These are phyloP conservation scores for Clonostachys solani DNA, from an alignment of 2,329 filamentous ascomycete species.

Conservation along the genomic window DNA sequence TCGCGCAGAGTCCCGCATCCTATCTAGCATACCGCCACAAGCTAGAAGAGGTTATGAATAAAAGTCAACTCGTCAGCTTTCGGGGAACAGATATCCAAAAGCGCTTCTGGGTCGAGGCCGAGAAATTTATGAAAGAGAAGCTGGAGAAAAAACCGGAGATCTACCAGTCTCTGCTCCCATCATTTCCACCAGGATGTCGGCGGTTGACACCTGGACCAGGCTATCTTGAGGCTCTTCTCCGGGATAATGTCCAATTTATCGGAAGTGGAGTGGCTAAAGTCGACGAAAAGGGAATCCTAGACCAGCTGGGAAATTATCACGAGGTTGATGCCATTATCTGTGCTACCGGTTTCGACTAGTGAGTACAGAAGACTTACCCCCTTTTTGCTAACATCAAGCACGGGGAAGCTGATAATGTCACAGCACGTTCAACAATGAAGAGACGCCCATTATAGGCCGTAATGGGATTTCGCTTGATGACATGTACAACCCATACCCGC, in stretches of 20 bases:
- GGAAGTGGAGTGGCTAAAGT: slow-evolving; percentile 37
- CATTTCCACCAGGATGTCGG: slow-evolving; percentile 33
- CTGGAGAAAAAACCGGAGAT: slow-evolving; percentile 35
- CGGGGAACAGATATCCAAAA: neutral
- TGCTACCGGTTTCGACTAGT: slow-evolving; percentile 49
- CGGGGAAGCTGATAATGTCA: slow-evolving; percentile 14
- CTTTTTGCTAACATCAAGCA: slow-evolving; percentile 33
- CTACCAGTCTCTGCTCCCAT: slow-evolving; percentile 12
- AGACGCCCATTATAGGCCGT: slow-evolving; percentile 34
- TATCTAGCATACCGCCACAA: neutral
- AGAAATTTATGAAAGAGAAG: neutral
- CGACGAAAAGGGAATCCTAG: slow-evolving; percentile 42
- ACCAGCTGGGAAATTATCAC: slow-evolving; percentile 37
- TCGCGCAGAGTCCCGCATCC: neutral
- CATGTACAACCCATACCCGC: slow-evolving; percentile 33
- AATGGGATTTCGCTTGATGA: slow-evolving; percentile 41
- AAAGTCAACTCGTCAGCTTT: neutral
- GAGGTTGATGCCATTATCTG: slow-evolving; percentile 52
- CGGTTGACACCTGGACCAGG: slow-evolving; percentile 43
- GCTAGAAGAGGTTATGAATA: neutral
- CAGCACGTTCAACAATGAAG: neutral
- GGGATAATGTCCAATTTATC: slow-evolving; percentile 40
- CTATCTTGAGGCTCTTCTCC: slow-evolving; percentile 37
- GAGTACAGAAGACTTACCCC: slow-evolving; percentile 21
- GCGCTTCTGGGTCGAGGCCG: neutral